Base-by-base conservation (phyloP, 202 grass and related monocot species). In the Schoenoplectus tabernaemontani region DNA sequence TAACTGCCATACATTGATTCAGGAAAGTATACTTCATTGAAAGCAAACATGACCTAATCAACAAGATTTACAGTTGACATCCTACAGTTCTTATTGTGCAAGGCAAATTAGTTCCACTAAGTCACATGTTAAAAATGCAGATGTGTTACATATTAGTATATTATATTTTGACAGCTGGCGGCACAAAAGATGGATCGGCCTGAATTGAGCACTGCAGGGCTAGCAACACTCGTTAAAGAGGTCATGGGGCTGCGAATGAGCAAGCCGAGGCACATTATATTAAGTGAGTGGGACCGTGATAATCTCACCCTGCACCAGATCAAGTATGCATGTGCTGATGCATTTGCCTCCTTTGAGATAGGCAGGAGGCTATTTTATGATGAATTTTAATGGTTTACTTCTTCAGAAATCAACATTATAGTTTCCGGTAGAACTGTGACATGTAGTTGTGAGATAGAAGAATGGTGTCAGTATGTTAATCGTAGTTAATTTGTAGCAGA, bases 271-370 rank as follows among this genome's bases (percentile, higher is more conserved):
- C 9, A 5, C 5, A 32, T 87, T 22, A 87, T 56, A 5, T 12
- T 53, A 22, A 89, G 89, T 61, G 47, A 41, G n/a, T 95, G 89
- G 87, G 46, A 13, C 28, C 32, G 16, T 1, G 5, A 0, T 10
- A 4, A 19, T 62, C 83, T 95, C 7, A 64, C 84, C 5, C 0
- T 0, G 36, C 59, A 62, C 72, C 92, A 87, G 78, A 85, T 89
- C 33, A 13, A 16, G 1, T 91, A 91, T 59, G 92, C 92, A 5
- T 84, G 85, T 79, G 70, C 84, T 13, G 89, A 91, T 50, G 87
- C 85, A 4, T 95, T 84, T 20, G 65, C 76, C 59, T 87, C 84
- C 1, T 89, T 76, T 71, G 89, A 91, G 59, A 47, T 91, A 12
- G 87, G 85, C 12, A 86, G 82, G 54, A 74, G 78, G 38, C 82